Percentiles rank a stretch among this genome's conserved stretches.
Conservation (phyloP, 2,329 filamentous ascomycete species). For the Neonectria coccinea region DNA sequence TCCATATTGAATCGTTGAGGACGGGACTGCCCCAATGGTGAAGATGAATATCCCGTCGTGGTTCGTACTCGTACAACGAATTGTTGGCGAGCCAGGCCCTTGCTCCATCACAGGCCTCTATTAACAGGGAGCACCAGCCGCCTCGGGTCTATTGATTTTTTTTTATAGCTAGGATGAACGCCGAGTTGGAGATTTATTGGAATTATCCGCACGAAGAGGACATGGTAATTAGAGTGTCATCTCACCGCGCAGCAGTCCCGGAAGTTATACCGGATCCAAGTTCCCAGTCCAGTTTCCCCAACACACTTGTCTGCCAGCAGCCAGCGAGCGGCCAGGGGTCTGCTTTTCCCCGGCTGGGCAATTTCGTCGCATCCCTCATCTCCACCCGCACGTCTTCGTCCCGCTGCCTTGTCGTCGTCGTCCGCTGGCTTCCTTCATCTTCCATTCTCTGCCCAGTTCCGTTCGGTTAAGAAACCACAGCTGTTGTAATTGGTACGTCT, state of each 20-base stretch:
- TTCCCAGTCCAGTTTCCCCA: slow-evolving; percentile 33
- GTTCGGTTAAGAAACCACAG: not conserved
- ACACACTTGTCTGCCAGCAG: slow-evolving; percentile 27
- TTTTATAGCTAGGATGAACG: not conserved
- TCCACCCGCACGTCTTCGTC: slow-evolving; percentile 36
- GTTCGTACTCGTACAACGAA: not conserved
- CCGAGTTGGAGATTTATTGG: not conserved
- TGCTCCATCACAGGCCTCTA: not conserved
- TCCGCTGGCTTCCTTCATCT: slow-evolving; percentile 27
- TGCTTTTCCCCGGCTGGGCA: slow-evolving; percentile 39
- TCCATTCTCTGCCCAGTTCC: slow-evolving; percentile 14
- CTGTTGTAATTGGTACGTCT: slow-evolving; percentile 8
- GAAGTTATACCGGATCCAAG: slow-evolving; percentile 4
- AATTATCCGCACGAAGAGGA: not conserved
- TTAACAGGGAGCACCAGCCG: not conserved
- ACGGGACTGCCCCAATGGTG: not conserved
- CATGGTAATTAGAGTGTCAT: not conserved
- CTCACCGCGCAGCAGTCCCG: not conserved
- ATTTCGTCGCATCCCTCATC: slow-evolving; percentile 43
- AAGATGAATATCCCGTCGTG: not conserved
- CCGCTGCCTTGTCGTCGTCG: slow-evolving; percentile 9
- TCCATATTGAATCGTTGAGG: not conserved
- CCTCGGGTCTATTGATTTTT: not conserved
- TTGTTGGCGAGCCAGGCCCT: not conserved
- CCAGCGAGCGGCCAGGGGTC: slow-evolving; percentile 37